These are phyloP conservation scores for Alnus rubra DNA, from an alignment of 306 rosid genomes.

Conservation along the genomic window DNA sequence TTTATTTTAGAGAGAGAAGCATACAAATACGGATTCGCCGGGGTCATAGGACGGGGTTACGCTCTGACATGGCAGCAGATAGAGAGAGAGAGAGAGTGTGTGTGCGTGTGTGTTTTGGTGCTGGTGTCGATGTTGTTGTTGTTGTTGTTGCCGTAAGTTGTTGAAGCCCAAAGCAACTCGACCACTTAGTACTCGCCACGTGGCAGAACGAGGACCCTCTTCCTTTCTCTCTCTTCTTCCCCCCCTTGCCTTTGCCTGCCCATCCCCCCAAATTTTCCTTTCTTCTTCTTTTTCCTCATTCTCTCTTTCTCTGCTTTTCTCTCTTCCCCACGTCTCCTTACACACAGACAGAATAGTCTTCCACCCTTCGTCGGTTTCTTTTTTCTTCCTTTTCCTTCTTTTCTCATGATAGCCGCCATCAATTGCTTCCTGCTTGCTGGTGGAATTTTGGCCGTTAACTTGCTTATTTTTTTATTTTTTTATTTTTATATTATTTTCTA, in stretches of 20 bases:
- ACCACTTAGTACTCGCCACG: constrained; percentile 58
- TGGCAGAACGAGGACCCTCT: constrained; percentile 34
- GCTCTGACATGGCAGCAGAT: constrained; percentile 93
- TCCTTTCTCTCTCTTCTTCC: neutral
- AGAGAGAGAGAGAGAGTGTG: constrained; percentile 33
- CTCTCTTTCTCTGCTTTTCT: neutral
- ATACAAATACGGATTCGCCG: constrained; percentile 87
- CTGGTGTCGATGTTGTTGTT: constrained; percentile 31
- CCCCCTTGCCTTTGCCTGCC: neutral
- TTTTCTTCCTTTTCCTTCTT: neutral
- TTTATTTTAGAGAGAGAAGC: constrained; percentile 51
- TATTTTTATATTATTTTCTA: neutral
- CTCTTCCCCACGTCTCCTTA: neutral
- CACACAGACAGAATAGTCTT: neutral
- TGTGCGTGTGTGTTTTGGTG: constrained; percentile 20
- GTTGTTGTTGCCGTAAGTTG: constrained; percentile 39
- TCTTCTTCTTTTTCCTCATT: too few species aligned
- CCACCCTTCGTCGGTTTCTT: neutral
- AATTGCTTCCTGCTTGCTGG: constrained; percentile 11
- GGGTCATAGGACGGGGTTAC: constrained; percentile 86
- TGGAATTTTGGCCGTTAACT: neutral
- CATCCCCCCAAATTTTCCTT: neutral
- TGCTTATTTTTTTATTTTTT: neutral
- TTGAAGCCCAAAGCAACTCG: constrained; percentile 35
- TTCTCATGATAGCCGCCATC: constrained; percentile 8